These are phyloP conservation scores for Sanghuangporus baumii DNA, from an alignment of 1,284 basidiomycete genomes.

Conservation along the genomic window DNA sequence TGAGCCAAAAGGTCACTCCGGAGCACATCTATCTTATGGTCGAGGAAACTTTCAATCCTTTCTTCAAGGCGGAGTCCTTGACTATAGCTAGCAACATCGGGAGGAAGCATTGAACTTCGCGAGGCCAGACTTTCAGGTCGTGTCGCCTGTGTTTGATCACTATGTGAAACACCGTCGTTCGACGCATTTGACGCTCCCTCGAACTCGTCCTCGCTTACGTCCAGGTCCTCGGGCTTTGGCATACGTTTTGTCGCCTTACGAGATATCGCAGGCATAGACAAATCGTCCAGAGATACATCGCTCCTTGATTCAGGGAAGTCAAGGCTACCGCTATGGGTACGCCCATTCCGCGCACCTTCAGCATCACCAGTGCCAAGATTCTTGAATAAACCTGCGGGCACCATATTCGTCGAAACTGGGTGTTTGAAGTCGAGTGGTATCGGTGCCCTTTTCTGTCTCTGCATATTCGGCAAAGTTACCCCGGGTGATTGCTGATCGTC, in stretches of 20 bases:
- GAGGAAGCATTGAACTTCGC: slow-evolving; percentile 38
- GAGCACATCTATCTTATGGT: slow-evolving; percentile 59
- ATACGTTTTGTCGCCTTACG: slow-evolving; percentile 40
- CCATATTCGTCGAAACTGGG: slow-evolving; percentile 63
- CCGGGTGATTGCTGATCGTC: slow-evolving; percentile 9
- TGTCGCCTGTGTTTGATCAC: not conserved
- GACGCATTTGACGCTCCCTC: not conserved
- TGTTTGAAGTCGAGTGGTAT: slow-evolving; percentile 79
- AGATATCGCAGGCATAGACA: slow-evolving; percentile 62
- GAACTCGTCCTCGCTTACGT: slow-evolving; percentile 5
- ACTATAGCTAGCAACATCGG: slow-evolving; percentile 49
- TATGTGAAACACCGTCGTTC: slow-evolving; percentile 5
- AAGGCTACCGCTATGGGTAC: slow-evolving; percentile 66
- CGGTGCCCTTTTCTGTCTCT: slow-evolving; percentile 53
- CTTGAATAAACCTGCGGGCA: slow-evolving; percentile 80
- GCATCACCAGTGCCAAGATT: slow-evolving; percentile 49
- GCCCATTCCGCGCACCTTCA: slow-evolving; percentile 56
- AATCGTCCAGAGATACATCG: slow-evolving; percentile 68
- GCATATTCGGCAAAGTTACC: slow-evolving; percentile 16
- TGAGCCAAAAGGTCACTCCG: slow-evolving; percentile 33
- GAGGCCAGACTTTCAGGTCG: slow-evolving; percentile 32
- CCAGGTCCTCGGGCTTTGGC: slow-evolving; percentile 12
- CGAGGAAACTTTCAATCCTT: slow-evolving; percentile 52
- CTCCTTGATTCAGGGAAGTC: slow-evolving; percentile 57
- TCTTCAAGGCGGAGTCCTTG: slow-evolving; percentile 56